Evolutionary conservation across 805 yeast genomes (phyloP), one percentile per base, ranked within the genome.

Genomic region (Yamadazyma olivae): DNA sequence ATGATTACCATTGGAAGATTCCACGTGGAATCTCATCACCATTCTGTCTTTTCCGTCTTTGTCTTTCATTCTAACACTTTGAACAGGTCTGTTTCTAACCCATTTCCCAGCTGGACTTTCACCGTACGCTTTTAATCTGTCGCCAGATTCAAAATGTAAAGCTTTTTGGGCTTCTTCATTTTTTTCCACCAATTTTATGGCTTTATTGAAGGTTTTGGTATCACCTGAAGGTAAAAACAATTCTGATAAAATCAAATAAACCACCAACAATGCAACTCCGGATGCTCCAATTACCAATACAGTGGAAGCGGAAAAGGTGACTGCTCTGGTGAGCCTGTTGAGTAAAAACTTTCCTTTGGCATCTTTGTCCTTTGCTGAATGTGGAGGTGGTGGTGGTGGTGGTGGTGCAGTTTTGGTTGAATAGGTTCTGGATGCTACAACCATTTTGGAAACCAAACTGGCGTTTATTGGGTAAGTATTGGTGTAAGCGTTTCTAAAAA

Each of bases 211-310:
- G 2, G 95, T 78, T 45, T 83, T 84, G 0, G 95, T 90, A 54
- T 90, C 96, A 17, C 95, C 95, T 1, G 95, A 82, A 7, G 97
- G 96, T 32, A 90, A 74, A 46, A 87, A 78, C 21, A 90, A 63
- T 55, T 90, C 96, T 8, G 82, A 70, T n/a, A 83, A 73, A 16
- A 89, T 75, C 43, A 87, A 71, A 57, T 86, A 90, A 6, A 86
- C 68, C 15, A 89, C 73, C 77, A 39, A 81, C 57, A 30, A 80
- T 0, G 91, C 78, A 6, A 84, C 65, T 12, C 84, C 88, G 2
- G 79, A 54, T 2, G 89, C 89, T 3, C 83, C 86, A 7, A 82
- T 48, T 0, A 85, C 87, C 20, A 84, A 52, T 3, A 75, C 55
- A 0, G 86, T 70, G 3, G 89, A 78, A 6, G 75, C 56, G 5